These are phyloP conservation scores for Neolentinus lepideus DNA, from an alignment of 1,284 basidiomycete species.

Conservation along the genomic window DNA sequence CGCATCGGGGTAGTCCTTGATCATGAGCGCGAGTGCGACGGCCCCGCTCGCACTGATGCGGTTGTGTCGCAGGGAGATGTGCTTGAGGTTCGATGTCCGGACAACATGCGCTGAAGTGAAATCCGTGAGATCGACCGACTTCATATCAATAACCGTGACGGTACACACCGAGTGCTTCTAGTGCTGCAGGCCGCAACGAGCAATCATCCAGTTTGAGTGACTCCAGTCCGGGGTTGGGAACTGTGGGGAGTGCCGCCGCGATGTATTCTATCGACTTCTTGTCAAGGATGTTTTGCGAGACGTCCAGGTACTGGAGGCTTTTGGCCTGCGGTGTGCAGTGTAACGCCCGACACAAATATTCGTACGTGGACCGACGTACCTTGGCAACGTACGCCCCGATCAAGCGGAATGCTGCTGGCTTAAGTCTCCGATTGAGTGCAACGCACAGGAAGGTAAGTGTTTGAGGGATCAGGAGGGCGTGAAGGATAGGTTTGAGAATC, in stretches of 20 bases:
- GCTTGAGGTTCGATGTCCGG: constrained; percentile 74
- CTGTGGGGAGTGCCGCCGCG: constrained; percentile 55
- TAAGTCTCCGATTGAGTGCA: constrained; percentile 81
- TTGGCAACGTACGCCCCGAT: constrained; percentile 77
- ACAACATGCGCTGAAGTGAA: constrained; percentile 60
- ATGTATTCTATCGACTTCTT: constrained; percentile 81
- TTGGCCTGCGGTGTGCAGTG: constrained; percentile 42
- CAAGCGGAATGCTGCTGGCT: constrained; percentile 71
- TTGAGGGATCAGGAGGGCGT: constrained; percentile 82
- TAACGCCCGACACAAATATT: neutral
- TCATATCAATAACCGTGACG: neutral
- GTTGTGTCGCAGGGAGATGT: constrained; percentile 85
- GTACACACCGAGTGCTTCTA: constrained; percentile 71
- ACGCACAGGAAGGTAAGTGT: constrained; percentile 81
- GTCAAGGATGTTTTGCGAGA: constrained; percentile 85
- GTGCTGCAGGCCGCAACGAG: constrained; percentile 56
- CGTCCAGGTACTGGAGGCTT: constrained; percentile 76
- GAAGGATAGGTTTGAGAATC: constrained; percentile 86
- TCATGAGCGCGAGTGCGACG: constrained; percentile 91
- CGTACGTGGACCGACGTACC: constrained; percentile 28
- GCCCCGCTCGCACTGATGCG: constrained; percentile 77
- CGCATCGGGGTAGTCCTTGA: constrained; percentile 86
- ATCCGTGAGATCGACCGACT: neutral
- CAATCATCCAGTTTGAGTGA: constrained; percentile 84
- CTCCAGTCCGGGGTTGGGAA: constrained; percentile 54